Evolutionary conservation across 371 early-diverging fungal genomes (phyloP).

Genomic region (Coemansia sp.): DNA sequence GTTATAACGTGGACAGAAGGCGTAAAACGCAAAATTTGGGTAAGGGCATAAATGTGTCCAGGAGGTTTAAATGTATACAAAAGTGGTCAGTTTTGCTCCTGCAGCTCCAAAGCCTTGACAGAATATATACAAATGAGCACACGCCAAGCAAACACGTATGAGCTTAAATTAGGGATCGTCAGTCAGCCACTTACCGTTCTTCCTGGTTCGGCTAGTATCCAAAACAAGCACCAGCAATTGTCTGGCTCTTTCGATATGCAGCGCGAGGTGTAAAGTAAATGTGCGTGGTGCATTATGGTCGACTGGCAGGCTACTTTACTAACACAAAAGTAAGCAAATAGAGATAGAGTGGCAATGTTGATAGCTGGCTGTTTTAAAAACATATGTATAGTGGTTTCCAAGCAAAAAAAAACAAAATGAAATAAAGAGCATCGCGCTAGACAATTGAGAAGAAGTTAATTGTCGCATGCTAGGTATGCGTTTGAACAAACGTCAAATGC

Average conservation of each 20-base stretch:
- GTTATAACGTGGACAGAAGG: background rate
- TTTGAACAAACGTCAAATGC: conserved; percentile 44
- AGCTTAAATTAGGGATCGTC: conserved; percentile 2
- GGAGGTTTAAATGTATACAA: background rate
- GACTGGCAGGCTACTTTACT: background rate
- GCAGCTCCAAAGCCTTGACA: background rate
- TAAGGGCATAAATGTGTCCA: background rate
- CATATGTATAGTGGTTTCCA: background rate
- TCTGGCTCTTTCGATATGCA: conserved; percentile 3
- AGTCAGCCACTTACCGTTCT: background rate
- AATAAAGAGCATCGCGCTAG: background rate
- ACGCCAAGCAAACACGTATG: conserved; percentile 2
- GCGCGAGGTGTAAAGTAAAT: background rate
- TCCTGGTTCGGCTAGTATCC: background rate
- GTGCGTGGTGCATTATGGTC: conserved; percentile 1
- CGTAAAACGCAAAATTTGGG: background rate
- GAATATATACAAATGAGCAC: background rate
- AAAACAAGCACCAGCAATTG: conserved; percentile 1
- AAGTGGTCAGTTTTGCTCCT: background rate
- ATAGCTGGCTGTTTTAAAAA: background rate
- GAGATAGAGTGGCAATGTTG: background rate
- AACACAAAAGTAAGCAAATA: conserved; percentile 2
- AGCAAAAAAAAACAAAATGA: background rate
- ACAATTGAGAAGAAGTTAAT: background rate
- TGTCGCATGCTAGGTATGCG: conserved; percentile 25